Percentiles rank a stretch among this genome's conserved stretches.
Evolutionary conservation across 345 rosid species (phyloP).

Genomic region (Laguncularia racemosa): DNA sequence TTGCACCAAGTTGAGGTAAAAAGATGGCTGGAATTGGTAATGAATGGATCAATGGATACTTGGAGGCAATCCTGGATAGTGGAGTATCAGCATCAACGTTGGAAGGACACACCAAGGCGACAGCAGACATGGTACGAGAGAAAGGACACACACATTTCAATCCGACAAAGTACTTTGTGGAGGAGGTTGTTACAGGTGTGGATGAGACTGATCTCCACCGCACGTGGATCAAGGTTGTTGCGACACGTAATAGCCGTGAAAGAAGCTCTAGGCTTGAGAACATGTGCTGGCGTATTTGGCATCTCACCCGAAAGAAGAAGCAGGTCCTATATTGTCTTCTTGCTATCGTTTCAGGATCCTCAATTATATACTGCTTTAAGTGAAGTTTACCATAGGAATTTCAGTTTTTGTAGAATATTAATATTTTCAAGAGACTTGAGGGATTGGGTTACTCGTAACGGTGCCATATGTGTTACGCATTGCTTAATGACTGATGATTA

Average conservation of each 20-base stretch:
- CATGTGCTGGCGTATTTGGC: constrained; percentile 99
- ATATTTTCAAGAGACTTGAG: too few species aligned
- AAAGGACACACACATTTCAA: constrained; percentile 43
- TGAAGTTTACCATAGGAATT: too few species aligned
- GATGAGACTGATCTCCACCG: constrained; percentile 87
- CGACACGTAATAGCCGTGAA: constrained; percentile 88
- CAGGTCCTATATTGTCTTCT: constrained; percentile 42
- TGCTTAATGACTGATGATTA: too few species aligned
- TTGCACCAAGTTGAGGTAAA: constrained; percentile 2
- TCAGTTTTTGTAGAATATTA: too few species aligned
- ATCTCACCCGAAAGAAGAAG: constrained; percentile 94
- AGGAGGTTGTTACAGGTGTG: constrained; percentile 88
- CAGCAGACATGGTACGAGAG: constrained; percentile 33
- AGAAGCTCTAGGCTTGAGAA: constrained; percentile 94
- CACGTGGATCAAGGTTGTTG: constrained; percentile 95
- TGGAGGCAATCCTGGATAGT: constrained; percentile 87
- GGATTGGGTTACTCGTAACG: too few species aligned
- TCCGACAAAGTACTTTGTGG: constrained; percentile 86
- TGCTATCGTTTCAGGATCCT: not conserved
- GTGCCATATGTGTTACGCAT: too few species aligned
- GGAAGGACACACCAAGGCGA: constrained; percentile 44
- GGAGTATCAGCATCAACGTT: constrained; percentile 29
- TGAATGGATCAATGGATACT: constrained; percentile 95
- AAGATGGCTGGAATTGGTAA: constrained; percentile 27
- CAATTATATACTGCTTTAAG: too few species aligned